A percentile compares a stretch with the other conserved stretches of the same genome.
Evolutionary conservation across 2,329 filamentous ascomycete genomes (phyloP).

Genomic region (Nothophoma quercina): DNA sequence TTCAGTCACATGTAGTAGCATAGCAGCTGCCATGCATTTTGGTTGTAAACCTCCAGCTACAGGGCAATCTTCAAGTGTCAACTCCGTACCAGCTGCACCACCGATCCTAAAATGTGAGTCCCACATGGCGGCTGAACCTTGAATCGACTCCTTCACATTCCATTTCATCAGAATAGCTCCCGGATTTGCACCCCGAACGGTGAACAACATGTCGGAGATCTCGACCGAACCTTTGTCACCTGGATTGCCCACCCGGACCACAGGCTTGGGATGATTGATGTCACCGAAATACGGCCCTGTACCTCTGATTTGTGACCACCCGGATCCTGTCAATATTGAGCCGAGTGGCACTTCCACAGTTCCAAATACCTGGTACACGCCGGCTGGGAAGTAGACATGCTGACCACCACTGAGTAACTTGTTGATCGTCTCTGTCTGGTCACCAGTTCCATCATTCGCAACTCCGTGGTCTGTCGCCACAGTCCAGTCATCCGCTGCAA

Average conservation of each 20-base stretch:
- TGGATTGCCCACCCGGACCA: conserved; percentile 26
- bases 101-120: conserved; percentile 38
- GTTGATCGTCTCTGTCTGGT: too few relatives aligned
- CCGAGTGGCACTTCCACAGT: conserved; percentile 26
- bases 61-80: not conserved
- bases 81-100: not conserved
- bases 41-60: not conserved
- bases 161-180: conserved; percentile 75
- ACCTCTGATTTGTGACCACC: conserved; percentile 25
- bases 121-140: conserved; percentile 26
- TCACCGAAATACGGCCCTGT: conserved; percentile 24
- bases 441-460: too few relatives aligned
- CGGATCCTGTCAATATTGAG: conserved; percentile 24
- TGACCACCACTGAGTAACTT: conserved; percentile 54
- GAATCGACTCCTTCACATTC: conserved; percentile 60
- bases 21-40: conserved; percentile 19
- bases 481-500: too few relatives aligned
- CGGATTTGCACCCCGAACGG: conserved; percentile 62
- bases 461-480: too few relatives aligned
- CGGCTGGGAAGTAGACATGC: conserved; percentile 19
- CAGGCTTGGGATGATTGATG: conserved; percentile 18
- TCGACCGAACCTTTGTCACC: conserved; percentile 27
- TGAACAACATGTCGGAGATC: conserved; percentile 32
- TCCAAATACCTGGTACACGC: conserved; percentile 26
- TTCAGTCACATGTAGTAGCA: conserved; percentile 59